These are phyloP conservation scores for Cyberlindnera mrakii DNA, from an alignment of 805 yeast genomes.

Conservation along the genomic window DNA sequence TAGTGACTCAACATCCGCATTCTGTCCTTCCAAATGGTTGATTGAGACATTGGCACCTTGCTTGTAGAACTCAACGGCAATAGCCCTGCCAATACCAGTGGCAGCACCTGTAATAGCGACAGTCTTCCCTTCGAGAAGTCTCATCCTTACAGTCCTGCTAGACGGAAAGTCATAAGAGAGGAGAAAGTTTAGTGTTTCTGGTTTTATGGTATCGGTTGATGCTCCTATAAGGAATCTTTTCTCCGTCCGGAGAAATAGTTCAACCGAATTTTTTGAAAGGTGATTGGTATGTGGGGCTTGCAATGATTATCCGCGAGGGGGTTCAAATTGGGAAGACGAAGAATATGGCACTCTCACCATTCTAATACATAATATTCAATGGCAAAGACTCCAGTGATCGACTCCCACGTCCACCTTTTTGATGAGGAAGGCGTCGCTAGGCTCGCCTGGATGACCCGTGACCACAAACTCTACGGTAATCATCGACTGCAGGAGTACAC, in stretches of 20 bases:
- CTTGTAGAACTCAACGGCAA: slow-evolving; percentile 35
- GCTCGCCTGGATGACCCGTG: slow-evolving; percentile 13
- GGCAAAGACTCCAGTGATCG: slow-evolving; percentile 6
- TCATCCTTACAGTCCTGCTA: neutral
- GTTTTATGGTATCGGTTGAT: too few relatives aligned
- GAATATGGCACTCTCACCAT: too few relatives aligned
- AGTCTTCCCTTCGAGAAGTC: slow-evolving; percentile 28
- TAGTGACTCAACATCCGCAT: slow-evolving; percentile 13
- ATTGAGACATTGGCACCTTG: slow-evolving; percentile 38
- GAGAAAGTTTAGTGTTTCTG: neutral
- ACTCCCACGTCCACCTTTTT: slow-evolving; percentile 19
- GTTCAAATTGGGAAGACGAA: too few relatives aligned
- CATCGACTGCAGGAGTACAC: slow-evolving; percentile 11
- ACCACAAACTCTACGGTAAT: slow-evolving; percentile 6
- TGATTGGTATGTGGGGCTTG: too few relatives aligned
- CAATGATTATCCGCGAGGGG: too few relatives aligned
- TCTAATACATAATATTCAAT: too few relatives aligned
- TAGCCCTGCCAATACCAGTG: slow-evolving; percentile 40
- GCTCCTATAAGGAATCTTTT: too few relatives aligned
- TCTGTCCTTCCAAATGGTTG: slow-evolving; percentile 26
- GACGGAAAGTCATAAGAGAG: neutral
- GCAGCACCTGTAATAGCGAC: slow-evolving; percentile 41
- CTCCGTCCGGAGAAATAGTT: too few relatives aligned
- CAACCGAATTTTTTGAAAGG: too few relatives aligned
- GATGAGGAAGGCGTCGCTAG: slow-evolving; percentile 7